Conservation (phyloP, 441 rosid species). For the Bocquillonia castaneifolia region DNA sequence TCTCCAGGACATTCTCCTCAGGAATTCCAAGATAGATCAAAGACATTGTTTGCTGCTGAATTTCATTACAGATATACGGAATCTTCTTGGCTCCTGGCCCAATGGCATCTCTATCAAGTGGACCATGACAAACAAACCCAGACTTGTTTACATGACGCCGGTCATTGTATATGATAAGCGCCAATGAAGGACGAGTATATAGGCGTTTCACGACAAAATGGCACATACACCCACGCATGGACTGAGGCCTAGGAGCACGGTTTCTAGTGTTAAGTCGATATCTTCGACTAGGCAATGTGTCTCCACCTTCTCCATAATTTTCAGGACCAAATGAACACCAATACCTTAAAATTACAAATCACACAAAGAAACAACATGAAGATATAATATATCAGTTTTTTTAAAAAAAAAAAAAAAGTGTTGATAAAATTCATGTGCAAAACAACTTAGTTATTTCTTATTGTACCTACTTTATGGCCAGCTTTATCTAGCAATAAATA, state of each 20-base stretch:
- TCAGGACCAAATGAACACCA: slow-evolving; percentile 98
- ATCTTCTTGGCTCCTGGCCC: slow-evolving; percentile 94
- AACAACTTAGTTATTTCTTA: background rate
- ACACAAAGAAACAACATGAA: slow-evolving; percentile 8
- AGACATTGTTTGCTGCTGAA: slow-evolving; percentile 92
- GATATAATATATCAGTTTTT: background rate
- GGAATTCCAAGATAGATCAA: slow-evolving; percentile 97
- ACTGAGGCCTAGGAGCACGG: slow-evolving; percentile 88
- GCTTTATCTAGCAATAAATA: background rate
- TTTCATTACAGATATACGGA: slow-evolving; percentile 79
- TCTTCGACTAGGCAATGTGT: slow-evolving; percentile 74
- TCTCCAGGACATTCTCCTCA: slow-evolving; percentile 86
- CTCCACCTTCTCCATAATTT: slow-evolving; percentile 94
- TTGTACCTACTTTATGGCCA: background rate
- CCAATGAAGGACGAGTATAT: slow-evolving; percentile 70
- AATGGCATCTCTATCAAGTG: slow-evolving; percentile 92
- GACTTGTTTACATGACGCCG: slow-evolving; percentile 83
- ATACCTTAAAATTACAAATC: slow-evolving; percentile 45
- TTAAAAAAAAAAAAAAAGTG: slow-evolving; percentile 3
- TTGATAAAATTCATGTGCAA: background rate
- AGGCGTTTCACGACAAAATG: slow-evolving; percentile 84
- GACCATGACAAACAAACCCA: slow-evolving; percentile 91
- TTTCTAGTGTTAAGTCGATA: slow-evolving; percentile 85
- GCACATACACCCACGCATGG: slow-evolving; percentile 91
- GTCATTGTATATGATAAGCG: slow-evolving; percentile 67